Evolutionary conservation across 305 asterid species (phyloP).

Genomic region (Fraxinus baroniana): DNA sequence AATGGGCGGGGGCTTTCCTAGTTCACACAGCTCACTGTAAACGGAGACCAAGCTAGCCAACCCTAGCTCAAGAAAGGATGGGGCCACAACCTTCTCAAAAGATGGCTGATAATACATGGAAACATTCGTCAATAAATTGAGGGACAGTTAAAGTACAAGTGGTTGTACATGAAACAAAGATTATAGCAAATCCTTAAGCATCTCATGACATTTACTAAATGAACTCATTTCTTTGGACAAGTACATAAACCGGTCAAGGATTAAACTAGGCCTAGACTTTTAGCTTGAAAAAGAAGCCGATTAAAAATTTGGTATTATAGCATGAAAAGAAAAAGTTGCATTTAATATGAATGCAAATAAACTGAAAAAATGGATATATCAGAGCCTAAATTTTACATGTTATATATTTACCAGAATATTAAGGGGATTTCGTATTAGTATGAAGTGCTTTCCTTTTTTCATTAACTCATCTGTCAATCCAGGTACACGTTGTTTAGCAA

Average conservation of each 20-base stretch:
- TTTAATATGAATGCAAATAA: conserved; percentile 10
- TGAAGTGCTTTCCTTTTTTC: conserved; percentile 65
- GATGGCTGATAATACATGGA: conserved; percentile 57
- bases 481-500: conserved; percentile 75
- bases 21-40: conserved; percentile 57
- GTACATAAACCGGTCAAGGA: neutral
- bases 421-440: conserved; percentile 76
- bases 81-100: conserved; percentile 66
- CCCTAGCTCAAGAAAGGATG: conserved; percentile 66
- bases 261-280: neutral
- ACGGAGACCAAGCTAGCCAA: conserved; percentile 58
- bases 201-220: neutral
- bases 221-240: neutral
- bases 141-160: neutral
- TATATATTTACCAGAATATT: conserved; percentile 57
- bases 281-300: neutral
- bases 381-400: neutral
- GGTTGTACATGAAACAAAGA: neutral
- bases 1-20: conserved; percentile 64
- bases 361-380: neutral
- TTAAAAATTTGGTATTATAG: neutral
- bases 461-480: conserved; percentile 64
- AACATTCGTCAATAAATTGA: conserved; percentile 26
- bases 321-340: neutral
- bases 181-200: neutral